A percentile compares a stretch with the other conserved stretches of the same genome.
These are phyloP conservation scores for Penicillium sp. DNA, from an alignment of 2,329 filamentous ascomycete genomes.

Conservation along the genomic window DNA sequence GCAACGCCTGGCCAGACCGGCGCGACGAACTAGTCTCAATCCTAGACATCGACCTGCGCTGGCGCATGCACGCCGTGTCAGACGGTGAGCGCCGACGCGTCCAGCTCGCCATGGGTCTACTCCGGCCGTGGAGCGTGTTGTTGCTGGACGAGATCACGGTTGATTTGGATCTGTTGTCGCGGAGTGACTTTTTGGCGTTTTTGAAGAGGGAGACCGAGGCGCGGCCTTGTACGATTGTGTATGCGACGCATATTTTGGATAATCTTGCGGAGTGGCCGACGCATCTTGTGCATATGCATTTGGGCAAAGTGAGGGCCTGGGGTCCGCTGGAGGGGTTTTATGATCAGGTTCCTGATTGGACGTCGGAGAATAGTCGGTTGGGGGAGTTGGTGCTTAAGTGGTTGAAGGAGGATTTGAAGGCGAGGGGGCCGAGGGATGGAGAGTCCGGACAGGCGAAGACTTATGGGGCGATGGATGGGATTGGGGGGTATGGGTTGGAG, in stretches of 20 bases:
- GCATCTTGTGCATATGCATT: constrained; percentile 92
- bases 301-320: constrained; percentile 86
- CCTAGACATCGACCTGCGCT: constrained; percentile 85
- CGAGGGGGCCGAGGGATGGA: constrained; percentile 74
- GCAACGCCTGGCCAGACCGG: constrained; percentile 76
- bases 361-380: constrained; percentile 75
- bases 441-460: constrained; percentile 53
- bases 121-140: constrained; percentile 88
- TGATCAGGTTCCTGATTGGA: constrained; percentile 52
- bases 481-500: constrained; percentile 66
- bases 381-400: constrained; percentile 86
- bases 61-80: constrained; percentile 94
- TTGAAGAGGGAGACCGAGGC: constrained; percentile 82
- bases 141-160: constrained; percentile 97
- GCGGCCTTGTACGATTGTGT: constrained; percentile 86
- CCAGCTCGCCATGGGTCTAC: constrained; percentile 91
- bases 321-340: constrained; percentile 73
- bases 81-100: constrained; percentile 91
- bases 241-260: constrained; percentile 95
- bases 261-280: constrained; percentile 94
- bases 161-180: constrained; percentile 83
- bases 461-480: constrained; percentile 58
- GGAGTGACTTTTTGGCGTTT: constrained; percentile 82
- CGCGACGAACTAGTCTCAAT: constrained; percentile 85
- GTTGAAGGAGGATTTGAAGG: constrained; percentile 77